Conservation (phyloP, 2,329 filamentous ascomycete species). For the Colletotrichum siamense region DNA sequence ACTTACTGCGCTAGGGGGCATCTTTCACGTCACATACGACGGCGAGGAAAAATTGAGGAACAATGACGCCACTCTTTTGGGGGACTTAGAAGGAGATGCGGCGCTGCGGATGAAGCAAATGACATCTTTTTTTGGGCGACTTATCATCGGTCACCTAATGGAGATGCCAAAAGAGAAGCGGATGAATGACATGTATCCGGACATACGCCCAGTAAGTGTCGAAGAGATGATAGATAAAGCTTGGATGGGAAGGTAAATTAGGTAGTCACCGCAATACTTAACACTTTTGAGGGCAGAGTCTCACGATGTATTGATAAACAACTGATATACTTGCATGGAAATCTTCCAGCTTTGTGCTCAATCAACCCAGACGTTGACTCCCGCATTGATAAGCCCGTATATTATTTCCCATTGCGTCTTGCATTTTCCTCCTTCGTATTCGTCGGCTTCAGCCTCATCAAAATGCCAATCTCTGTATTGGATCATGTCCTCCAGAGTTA, state of each 20-base stretch:
- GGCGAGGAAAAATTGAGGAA: neutral
- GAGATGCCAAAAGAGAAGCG: neutral
- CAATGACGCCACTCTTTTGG: neutral
- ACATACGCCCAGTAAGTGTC: neutral
- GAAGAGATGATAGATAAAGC: neutral
- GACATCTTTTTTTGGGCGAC: neutral
- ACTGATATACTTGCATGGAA: rapidly evolving
- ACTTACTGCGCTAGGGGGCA: neutral
- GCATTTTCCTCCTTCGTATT: neutral
- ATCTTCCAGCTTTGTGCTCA: neutral
- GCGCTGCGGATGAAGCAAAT: neutral
- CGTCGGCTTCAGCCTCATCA: neutral
- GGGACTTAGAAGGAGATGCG: neutral
- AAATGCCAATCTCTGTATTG: neutral
- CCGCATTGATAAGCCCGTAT: neutral
- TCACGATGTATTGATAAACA: rapidly evolving
- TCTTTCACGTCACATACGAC: neutral
- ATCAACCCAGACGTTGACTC: neutral
- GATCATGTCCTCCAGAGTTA: neutral
- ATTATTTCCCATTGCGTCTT: neutral
- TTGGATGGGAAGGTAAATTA: neutral
- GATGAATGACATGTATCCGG: neutral
- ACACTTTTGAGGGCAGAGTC: rapidly evolving
- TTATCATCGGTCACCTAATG: neutral
- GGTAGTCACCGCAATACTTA: neutral